A percentile compares a stretch with the other conserved stretches of the same genome.
These are phyloP conservation scores for Circinella minor DNA, from an alignment of 371 early-diverging fungal genomes.

Conservation along the genomic window DNA sequence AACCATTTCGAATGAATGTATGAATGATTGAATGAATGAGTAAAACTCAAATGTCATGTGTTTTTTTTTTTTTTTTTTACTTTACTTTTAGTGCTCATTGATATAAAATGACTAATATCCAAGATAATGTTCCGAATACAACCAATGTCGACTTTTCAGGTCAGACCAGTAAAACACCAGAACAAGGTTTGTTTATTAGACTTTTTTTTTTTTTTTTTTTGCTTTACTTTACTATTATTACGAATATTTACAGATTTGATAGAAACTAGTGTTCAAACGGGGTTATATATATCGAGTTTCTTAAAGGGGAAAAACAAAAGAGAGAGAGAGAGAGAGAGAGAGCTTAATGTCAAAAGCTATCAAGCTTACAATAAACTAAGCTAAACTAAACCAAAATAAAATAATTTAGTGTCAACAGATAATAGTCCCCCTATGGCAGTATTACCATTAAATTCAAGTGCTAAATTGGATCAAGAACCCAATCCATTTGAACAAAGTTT, in stretches of 20 bases:
- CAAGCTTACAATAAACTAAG: no score
- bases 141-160: not conserved
- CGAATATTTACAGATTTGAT: not conserved
- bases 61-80: no score
- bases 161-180: not conserved
- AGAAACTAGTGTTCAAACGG: no score
- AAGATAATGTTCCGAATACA: slow-evolving; percentile 7
- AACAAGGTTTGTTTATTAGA: slow-evolving; percentile 4
- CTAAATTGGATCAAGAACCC: slow-evolving; percentile 82
- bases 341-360: no score
- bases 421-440: slow-evolving; percentile 46
- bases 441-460: slow-evolving; percentile 39
- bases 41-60: no score
- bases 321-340: no score
- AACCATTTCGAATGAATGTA: no score
- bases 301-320: no score
- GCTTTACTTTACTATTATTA: not conserved
- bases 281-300: no score
- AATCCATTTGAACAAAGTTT: slow-evolving; percentile 91
- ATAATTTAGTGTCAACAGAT: not conserved
- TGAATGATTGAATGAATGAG: no score
- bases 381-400: not conserved
- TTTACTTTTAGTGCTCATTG: no score
- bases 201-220: not conserved
- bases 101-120: not conserved